Conservation (phyloP, 306 rosid species). For the Potentilla sterilis region DNA sequence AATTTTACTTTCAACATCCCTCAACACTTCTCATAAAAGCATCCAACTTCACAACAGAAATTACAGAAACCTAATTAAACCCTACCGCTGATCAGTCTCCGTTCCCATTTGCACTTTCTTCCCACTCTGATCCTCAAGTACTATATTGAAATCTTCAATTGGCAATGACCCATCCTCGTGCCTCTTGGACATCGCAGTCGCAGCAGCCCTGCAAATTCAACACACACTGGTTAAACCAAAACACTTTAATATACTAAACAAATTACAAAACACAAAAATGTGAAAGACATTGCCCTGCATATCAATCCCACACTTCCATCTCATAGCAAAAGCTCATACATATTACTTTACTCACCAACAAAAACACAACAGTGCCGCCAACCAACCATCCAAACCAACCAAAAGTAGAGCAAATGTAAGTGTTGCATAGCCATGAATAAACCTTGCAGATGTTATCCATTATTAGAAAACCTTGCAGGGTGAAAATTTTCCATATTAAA, state of each 20-base stretch:
- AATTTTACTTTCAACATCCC: slow-evolving; percentile 29
- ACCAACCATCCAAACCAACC: neutral
- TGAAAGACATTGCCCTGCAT: neutral
- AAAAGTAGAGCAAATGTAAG: too few relatives aligned
- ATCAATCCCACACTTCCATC: neutral
- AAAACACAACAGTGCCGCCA: neutral
- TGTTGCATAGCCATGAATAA: too few relatives aligned
- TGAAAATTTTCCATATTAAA: too few relatives aligned
- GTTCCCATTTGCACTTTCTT: slow-evolving; percentile 66
- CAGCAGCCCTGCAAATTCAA: slow-evolving; percentile 60
- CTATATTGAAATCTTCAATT: slow-evolving; percentile 71
- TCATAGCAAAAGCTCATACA: neutral
- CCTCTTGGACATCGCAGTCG: slow-evolving; percentile 58
- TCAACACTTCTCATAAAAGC: slow-evolving; percentile 2
- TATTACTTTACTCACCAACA: neutral
- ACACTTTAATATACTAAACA: slow-evolving; percentile 8
- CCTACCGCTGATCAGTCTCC: slow-evolving; percentile 80
- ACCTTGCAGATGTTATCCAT: too few relatives aligned
- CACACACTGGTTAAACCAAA: slow-evolving; percentile 20
- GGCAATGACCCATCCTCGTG: slow-evolving; percentile 79
- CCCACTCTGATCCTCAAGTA: slow-evolving; percentile 92
- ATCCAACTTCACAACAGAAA: slow-evolving; percentile 8
- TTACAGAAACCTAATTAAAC: neutral
- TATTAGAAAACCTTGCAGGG: too few relatives aligned
- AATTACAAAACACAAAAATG: neutral